Percentiles rank a stretch among this genome's conserved stretches.
These are phyloP conservation scores for Zelonia costaricensis DNA, from an alignment of 208 protist species.

Conservation along the genomic window DNA sequence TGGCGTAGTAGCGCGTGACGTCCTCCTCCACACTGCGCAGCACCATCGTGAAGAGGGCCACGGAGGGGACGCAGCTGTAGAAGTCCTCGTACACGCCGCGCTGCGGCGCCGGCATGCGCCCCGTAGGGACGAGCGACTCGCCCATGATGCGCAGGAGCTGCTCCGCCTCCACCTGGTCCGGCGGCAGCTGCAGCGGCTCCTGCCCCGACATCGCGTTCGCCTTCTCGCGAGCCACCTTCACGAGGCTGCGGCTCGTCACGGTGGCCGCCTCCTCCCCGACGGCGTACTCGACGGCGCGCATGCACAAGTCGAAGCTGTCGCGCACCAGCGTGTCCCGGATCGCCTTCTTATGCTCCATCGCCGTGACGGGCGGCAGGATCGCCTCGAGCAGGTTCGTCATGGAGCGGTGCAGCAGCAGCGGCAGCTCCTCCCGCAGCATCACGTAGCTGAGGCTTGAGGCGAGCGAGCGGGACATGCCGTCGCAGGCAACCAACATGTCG, in stretches of 20 bases:
- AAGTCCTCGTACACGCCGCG: conserved; percentile 95
- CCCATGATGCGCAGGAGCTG: conserved; percentile 81
- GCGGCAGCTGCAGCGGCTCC: conserved; percentile 40
- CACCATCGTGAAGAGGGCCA: conserved; percentile 62
- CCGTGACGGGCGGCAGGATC: conserved; percentile 17
- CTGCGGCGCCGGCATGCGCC: conserved; percentile 85
- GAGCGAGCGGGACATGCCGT: conserved; percentile 83
- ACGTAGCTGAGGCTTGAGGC: conserved; percentile 79
- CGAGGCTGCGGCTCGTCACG: conserved; percentile 47
- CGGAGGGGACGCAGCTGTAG: conserved; percentile 72
- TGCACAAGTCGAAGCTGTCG: conserved; percentile 71
- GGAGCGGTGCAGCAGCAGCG: conserved; percentile 41
- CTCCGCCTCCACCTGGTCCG: conserved; percentile 52
- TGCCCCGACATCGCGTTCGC: conserved; percentile 31
- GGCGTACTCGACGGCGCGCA: conserved; percentile 80
- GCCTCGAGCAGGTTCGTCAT: conserved; percentile 25
- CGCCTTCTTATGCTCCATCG: conserved; percentile 16
- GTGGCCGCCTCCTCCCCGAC: conserved; percentile 93
- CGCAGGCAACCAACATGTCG: conserved; percentile 57
- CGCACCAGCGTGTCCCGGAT: conserved; percentile 34
- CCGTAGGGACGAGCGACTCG: conserved; percentile 87
- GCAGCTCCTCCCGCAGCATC: conserved; percentile 95
- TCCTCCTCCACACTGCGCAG: conserved; percentile 76
- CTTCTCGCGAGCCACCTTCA: conserved; percentile 84
- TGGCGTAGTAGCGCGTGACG: conserved; percentile 54